Evolutionary conservation across 345 rosid species (phyloP), one percentile per base, ranked within the genome.

Genomic region (Brassica napus): DNA sequence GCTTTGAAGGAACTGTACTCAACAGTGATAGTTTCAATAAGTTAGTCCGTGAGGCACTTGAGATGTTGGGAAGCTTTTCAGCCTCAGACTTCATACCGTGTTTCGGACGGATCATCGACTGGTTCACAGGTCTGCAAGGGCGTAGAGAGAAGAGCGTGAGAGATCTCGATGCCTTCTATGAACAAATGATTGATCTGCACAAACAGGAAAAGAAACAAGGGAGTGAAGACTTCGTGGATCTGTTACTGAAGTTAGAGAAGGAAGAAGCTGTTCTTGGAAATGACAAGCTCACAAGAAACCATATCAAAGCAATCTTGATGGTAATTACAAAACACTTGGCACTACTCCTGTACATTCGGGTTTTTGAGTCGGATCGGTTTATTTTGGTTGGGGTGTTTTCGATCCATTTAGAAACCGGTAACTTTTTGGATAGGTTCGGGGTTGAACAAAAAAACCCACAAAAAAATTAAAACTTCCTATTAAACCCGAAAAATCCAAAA

Each of bases 171-270:
- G 31, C 1, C 0, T 83, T 86, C 69, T 88, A 81, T 44, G 83
- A 86, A 58, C 59, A 77, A 59, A 75, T 83, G 49, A 80, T 90
- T 9, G 85, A 82, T 10, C 74, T 88, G 3, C 91, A 90, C 44
- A 79, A 83, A 42, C 11, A 77, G 26, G 68, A 76, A 81, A 55
- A 49, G 6, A 0, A 57, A 78, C 5, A 31, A 28, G 39, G 85
- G 42, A 37, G 64, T 1, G 87, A 82, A 30, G 86, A 87, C 63
- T 79, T 81, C 18, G 68, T 81, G 1, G 69, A 81, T 47, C 23
- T 75, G 59, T 72, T 75, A 0, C 24, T 80, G 58, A 80, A 15
- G 60, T 68, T 80, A 15, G 79, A 80, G 79, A 80, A 26, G 60
- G 79, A 74, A 52, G 55, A 74, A 79, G 47, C 21, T 74, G 70